These are phyloP conservation scores for Opeltia flavorubescens DNA, from an alignment of 495 filamentous ascomycete species.

Conservation along the genomic window DNA sequence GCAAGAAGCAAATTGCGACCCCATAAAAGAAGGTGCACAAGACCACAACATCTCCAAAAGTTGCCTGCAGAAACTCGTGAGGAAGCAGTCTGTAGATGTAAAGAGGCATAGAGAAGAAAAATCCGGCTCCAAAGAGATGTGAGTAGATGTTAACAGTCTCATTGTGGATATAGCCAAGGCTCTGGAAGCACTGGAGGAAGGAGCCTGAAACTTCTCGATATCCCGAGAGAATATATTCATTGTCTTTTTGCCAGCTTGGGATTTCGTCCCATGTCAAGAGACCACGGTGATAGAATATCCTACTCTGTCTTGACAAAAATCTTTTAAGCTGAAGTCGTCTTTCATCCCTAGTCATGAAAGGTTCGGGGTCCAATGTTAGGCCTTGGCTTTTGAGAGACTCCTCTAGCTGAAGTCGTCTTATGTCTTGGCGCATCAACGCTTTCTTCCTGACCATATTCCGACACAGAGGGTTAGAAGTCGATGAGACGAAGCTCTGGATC, in stretches of 20 bases:
- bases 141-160: slow-evolving; percentile 33
- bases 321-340: no score
- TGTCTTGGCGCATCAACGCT: no score
- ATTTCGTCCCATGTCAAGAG: slow-evolving; percentile 55
- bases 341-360: no score
- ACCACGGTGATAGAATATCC: slow-evolving; percentile 29
- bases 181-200: slow-evolving; percentile 7
- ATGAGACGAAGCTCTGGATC: no score
- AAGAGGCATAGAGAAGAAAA: slow-evolving; percentile 28
- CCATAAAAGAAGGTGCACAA: slow-evolving; percentile 34
- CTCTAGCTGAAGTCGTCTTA: no score
- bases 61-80: slow-evolving; percentile 21
- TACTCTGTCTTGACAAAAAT: neutral
- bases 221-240: slow-evolving; percentile 15
- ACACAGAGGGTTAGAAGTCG: no score
- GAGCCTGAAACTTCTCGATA: slow-evolving; percentile 14
- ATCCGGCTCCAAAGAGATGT: slow-evolving; percentile 31
- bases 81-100: slow-evolving; percentile 21
- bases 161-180: slow-evolving; percentile 15
- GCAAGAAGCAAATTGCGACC: slow-evolving; percentile 35
- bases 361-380: no score
- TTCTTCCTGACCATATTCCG: no score
- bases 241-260: slow-evolving; percentile 27
- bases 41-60: slow-evolving; percentile 26
- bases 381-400: no score